A percentile compares a stretch with the other conserved stretches of the same genome.
phyloP scores from a whole-genome alignment of 805 yeast genomes.

The Osmozyma mogii region DNA sequence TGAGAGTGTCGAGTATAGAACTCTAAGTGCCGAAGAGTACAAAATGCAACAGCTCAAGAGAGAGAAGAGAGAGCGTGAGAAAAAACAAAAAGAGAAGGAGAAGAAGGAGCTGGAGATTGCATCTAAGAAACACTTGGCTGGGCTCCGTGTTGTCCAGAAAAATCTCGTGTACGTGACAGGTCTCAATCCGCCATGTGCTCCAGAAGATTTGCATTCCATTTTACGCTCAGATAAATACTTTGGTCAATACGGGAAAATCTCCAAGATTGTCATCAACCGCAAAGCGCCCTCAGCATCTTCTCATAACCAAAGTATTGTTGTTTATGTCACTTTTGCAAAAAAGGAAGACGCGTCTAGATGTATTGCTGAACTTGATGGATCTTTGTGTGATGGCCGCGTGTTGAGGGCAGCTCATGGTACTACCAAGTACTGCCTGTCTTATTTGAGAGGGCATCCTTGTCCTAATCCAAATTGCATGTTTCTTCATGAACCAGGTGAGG shows the following conservation, averaged over 20 bases:
- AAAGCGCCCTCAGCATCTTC: slow-evolving; percentile 42
- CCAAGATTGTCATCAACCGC: slow-evolving; percentile 87
- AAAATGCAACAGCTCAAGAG: slow-evolving; percentile 73
- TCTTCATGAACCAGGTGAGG: slow-evolving; percentile 98
- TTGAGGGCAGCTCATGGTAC: slow-evolving; percentile 97
- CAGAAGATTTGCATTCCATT: slow-evolving; percentile 76
- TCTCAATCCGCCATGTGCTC: slow-evolving; percentile 73
- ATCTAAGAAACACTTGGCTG: slow-evolving; percentile 83
- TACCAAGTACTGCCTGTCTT: slow-evolving; percentile 95
- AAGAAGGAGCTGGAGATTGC: slow-evolving; percentile 83
- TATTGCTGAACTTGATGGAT: slow-evolving; percentile 87
- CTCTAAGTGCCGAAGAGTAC: slow-evolving; percentile 79
- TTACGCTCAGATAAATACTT: slow-evolving; percentile 87
- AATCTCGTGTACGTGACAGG: slow-evolving; percentile 96
- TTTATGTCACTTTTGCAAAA: slow-evolving; percentile 85
- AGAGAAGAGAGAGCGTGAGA: slow-evolving; percentile 73
- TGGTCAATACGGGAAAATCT: slow-evolving; percentile 97
- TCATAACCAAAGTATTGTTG: slow-evolving; percentile 78
- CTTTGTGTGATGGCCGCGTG: slow-evolving; percentile 83
- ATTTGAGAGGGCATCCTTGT: slow-evolving; percentile 89
- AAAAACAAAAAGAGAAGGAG: slow-evolving; percentile 83
- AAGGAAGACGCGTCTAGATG: slow-evolving; percentile 95
- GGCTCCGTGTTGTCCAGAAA: slow-evolving; percentile 97
- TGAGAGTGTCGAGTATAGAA: slow-evolving; percentile 80
- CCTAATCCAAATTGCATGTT: slow-evolving; percentile 99